Evolutionary conservation across 331 rosid genomes (phyloP).

Genomic region (Pyrus hybrid): DNA sequence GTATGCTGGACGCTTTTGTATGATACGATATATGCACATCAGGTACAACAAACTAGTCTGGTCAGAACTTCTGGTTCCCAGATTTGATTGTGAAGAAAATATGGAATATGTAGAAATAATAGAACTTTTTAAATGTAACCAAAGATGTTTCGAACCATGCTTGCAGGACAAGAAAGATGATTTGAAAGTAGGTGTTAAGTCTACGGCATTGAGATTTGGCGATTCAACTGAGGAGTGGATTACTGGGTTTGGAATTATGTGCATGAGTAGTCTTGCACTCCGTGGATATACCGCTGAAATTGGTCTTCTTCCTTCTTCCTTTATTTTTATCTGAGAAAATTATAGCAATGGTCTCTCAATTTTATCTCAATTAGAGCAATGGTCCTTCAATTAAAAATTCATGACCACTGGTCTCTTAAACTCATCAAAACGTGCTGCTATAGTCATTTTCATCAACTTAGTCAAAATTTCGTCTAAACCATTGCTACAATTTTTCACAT

Average conservation of each 20-base stretch:
- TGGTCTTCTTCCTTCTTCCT: constrained; percentile 28
- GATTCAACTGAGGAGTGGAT: constrained; percentile 75
- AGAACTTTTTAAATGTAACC: not conserved
- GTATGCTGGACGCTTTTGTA: constrained; percentile 91
- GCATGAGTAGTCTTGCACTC: constrained; percentile 67
- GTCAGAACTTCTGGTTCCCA: not conserved
- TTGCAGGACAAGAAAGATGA: constrained; percentile 88
- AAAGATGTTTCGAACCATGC: not conserved
- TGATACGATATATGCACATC: constrained; percentile 64
- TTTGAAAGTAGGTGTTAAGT: constrained; percentile 81
- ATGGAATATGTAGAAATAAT: not conserved
- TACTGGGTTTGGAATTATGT: constrained; percentile 63
- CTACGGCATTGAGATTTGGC: constrained; percentile 86
- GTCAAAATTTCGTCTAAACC: no score
- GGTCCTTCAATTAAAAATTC: no score
- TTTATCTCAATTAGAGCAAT: no score
- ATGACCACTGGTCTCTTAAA: no score
- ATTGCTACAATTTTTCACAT: no score
- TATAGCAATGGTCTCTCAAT: no score
- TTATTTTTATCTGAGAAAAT: not conserved
- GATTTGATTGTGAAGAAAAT: not conserved
- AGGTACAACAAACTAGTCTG: constrained; percentile 3
- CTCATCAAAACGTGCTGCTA: no score
- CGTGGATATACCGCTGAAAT: constrained; percentile 72
- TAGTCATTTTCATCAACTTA: no score